Conservation (phyloP, 1,284 basidiomycete species). For the Termitomyces sp. region DNA sequence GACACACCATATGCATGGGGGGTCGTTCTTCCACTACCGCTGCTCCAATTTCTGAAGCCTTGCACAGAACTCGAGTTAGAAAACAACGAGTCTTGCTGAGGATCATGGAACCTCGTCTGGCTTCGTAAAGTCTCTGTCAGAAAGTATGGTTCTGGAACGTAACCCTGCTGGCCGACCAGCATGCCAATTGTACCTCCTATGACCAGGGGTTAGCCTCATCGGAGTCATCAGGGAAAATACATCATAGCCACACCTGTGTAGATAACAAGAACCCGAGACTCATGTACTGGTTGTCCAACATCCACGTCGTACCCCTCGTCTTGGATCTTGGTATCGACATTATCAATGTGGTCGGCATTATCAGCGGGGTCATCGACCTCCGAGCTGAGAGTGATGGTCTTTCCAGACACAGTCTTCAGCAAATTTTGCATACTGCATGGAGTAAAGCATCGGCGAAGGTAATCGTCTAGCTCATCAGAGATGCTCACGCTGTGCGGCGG, state of each 20-base stretch:
- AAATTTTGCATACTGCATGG: not conserved
- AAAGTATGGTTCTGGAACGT: conserved; percentile 85
- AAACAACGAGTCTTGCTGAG: conserved; percentile 74
- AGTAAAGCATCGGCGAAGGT: not conserved
- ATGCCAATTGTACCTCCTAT: conserved; percentile 85
- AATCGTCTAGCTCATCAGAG: not conserved
- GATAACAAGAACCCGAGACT: conserved; percentile 77
- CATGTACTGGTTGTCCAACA: conserved; percentile 48
- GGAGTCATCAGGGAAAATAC: conserved; percentile 1
- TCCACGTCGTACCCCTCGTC: conserved; percentile 38
- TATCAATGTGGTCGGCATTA: not conserved
- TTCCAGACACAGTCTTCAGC: not conserved
- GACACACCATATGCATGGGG: conserved; percentile 34
- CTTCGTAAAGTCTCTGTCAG: conserved; percentile 76
- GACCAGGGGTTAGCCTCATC: conserved; percentile 11
- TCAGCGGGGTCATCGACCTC: no score
- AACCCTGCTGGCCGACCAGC: conserved; percentile 75
- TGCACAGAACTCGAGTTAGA: conserved; percentile 69
- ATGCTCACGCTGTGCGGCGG: not conserved
- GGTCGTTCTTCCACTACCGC: conserved; percentile 46
- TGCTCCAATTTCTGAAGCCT: conserved; percentile 69
- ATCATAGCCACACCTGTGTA: conserved; percentile 43
- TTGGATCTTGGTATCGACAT: not conserved
- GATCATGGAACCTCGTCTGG: conserved; percentile 84
- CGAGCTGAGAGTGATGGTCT: not conserved